A percentile compares a stretch with the other conserved stretches of the same genome.
These are phyloP conservation scores for Cenococcum geophilum DNA, from an alignment of 495 filamentous ascomycete genomes.

Conservation along the genomic window DNA sequence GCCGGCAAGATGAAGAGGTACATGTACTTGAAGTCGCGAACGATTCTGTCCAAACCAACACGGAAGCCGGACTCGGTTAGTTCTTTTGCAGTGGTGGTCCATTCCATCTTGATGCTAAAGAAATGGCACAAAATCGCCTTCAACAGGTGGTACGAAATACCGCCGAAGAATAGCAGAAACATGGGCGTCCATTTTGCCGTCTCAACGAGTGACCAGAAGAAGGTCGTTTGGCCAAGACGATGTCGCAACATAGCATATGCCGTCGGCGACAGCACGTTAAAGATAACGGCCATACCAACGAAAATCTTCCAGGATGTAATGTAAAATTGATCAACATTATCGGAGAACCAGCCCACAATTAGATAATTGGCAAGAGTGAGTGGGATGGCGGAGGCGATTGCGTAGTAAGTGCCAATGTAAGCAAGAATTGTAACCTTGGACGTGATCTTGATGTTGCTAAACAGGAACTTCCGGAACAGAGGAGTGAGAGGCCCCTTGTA, in stretches of 20 bases:
- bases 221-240: constrained; percentile 53
- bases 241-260: constrained; percentile 62
- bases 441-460: constrained; percentile 31
- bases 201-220: constrained; percentile 47
- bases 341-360: constrained; percentile 60
- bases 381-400: constrained; percentile 40
- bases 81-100: constrained; percentile 66
- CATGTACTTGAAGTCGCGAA: constrained; percentile 39
- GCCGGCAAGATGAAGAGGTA: constrained; percentile 34
- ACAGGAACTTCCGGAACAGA: constrained; percentile 30
- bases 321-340: constrained; percentile 68
- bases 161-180: constrained; percentile 63
- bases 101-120: constrained; percentile 68
- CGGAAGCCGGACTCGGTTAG: constrained; percentile 33
- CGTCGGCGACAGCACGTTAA: constrained; percentile 62
- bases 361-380: constrained; percentile 39
- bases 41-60: constrained; percentile 35
- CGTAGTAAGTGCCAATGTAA: constrained; percentile 39
- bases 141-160: constrained; percentile 61
- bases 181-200: constrained; percentile 70
- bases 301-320: constrained; percentile 70
- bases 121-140: constrained; percentile 64
- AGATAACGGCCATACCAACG: constrained; percentile 66
- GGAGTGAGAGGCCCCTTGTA: constrained; percentile 29
- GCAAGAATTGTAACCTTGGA: constrained; percentile 34